Evolutionary conservation across 2,329 filamentous ascomycete genomes (phyloP).

Genomic region (Epichloe elymi): DNA sequence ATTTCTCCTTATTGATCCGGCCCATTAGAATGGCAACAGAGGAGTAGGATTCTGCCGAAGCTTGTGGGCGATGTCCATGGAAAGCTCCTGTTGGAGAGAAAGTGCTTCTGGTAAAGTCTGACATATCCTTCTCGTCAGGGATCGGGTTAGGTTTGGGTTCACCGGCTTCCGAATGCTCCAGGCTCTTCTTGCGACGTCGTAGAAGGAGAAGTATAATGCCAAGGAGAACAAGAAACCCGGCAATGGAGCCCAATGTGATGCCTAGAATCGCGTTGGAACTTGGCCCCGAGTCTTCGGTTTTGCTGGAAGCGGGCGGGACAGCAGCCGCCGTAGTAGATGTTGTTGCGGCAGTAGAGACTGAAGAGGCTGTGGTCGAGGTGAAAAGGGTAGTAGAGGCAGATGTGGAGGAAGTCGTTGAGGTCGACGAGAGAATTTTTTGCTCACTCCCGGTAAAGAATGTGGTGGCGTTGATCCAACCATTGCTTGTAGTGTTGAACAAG

Average conservation of each 20-base stretch:
- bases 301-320: background rate
- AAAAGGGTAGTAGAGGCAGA: constrained; percentile 13
- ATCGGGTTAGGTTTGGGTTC: constrained; percentile 27
- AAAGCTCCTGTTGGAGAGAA: constrained; percentile 25
- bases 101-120: constrained; percentile 33
- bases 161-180: constrained; percentile 32
- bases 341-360: constrained; percentile 9
- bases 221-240: constrained; percentile 59
- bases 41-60: constrained; percentile 45
- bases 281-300: constrained; percentile 14
- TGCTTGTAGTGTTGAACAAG: constrained; percentile 64
- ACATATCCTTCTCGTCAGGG: constrained; percentile 45
- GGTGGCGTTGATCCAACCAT: constrained; percentile 66
- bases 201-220: constrained; percentile 54
- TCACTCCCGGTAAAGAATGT: constrained; percentile 42
- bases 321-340: constrained; percentile 13
- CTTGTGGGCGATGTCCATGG: constrained; percentile 37
- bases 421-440: constrained; percentile 24
- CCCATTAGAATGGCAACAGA: constrained; percentile 56
- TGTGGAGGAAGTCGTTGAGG: constrained; percentile 17
- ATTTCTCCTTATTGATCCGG: constrained; percentile 36
- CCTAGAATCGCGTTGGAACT: constrained; percentile 53
- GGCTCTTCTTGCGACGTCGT: constrained; percentile 37
- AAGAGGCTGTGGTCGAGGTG: constrained; percentile 8
- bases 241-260: constrained; percentile 69